These are phyloP conservation scores for Rhododendron simsii DNA, from an alignment of 148 eudicot genomes.

Conservation along the genomic window DNA sequence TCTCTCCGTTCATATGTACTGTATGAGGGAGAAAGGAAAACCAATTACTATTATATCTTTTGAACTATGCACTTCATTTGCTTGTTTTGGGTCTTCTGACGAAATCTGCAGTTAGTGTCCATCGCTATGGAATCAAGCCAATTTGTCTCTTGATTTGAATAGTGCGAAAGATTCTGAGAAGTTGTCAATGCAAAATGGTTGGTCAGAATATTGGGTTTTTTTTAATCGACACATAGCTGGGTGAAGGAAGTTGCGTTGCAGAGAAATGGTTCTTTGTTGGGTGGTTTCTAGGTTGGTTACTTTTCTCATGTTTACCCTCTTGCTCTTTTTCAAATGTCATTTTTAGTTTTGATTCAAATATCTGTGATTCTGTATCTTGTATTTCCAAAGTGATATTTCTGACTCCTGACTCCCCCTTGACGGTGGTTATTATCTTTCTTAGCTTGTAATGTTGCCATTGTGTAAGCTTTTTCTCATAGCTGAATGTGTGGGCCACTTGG, in stretches of 20 bases:
- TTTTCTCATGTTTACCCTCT: conserved; percentile 2
- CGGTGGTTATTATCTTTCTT: not conserved
- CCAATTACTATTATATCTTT: conserved; percentile 13
- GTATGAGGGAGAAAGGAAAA: conserved; percentile 36
- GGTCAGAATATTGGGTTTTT: not conserved
- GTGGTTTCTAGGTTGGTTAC: conserved; percentile 22
- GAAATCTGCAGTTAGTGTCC: not conserved
- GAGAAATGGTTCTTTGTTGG: not conserved
- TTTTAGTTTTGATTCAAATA: not conserved
- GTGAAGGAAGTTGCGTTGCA: conserved; percentile 8
- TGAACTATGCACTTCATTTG: conserved; percentile 11
- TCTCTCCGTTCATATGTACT: not conserved
- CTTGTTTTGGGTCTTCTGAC: conserved; percentile 43
- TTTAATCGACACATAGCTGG: conserved; percentile 10
- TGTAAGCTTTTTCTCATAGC: not conserved
- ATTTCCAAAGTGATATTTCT: not conserved
- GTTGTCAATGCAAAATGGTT: not conserved
- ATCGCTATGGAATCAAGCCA: conserved; percentile 5
- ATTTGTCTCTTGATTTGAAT: conserved; percentile 4
- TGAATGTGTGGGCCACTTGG: too few species aligned
- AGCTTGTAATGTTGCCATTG: not conserved
- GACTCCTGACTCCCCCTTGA: too few species aligned
- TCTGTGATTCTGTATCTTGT: not conserved
- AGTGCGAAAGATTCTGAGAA: not conserved
- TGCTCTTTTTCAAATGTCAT: not conserved